Conservation (phyloP, 805 yeast genomes). For the Candida sonorensis region DNA sequence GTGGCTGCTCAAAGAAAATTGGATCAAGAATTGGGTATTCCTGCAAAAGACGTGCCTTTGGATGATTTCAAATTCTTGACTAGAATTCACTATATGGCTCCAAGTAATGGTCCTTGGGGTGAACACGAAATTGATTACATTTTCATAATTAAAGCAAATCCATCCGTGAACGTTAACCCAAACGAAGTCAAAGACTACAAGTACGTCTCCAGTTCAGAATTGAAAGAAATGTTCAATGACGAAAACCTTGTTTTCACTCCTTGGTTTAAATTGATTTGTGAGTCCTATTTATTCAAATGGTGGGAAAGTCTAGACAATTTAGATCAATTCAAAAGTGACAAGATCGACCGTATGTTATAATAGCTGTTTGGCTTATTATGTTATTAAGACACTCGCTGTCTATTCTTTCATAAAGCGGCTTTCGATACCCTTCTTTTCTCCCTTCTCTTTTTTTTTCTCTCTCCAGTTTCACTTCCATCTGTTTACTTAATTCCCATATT, state of each 20-base stretch:
- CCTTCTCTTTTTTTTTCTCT: too few relatives aligned
- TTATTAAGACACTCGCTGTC: background rate
- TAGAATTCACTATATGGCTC: conserved; percentile 91
- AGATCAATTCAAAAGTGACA: conserved; percentile 39
- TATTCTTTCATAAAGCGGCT: background rate
- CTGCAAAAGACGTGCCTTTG: conserved; percentile 46
- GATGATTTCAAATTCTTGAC: conserved; percentile 77
- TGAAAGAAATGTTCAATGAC: conserved; percentile 73
- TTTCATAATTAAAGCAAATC: conserved; percentile 58
- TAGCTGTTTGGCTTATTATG: too few relatives aligned
- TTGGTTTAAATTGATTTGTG: conserved; percentile 96
- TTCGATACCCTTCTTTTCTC: too few relatives aligned
- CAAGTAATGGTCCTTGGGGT: conserved; percentile 80
- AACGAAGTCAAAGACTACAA: conserved; percentile 82
- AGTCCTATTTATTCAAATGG: conserved; percentile 87
- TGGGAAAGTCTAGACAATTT: conserved; percentile 72
- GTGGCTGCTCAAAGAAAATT: conserved; percentile 89
- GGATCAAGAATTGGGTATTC: conserved; percentile 88
- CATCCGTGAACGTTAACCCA: conserved; percentile 45
- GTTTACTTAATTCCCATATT: too few relatives aligned
- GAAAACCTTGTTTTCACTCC: conserved; percentile 72
- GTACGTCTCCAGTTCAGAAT: conserved; percentile 64
- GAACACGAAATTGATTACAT: conserved; percentile 98
- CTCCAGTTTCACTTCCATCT: too few relatives aligned
- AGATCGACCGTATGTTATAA: conserved; percentile 43